Percentiles rank a stretch among this genome's conserved stretches.
Evolutionary conservation across 495 filamentous ascomycete species (phyloP).

Genomic region (Aspergillus nidulans): DNA sequence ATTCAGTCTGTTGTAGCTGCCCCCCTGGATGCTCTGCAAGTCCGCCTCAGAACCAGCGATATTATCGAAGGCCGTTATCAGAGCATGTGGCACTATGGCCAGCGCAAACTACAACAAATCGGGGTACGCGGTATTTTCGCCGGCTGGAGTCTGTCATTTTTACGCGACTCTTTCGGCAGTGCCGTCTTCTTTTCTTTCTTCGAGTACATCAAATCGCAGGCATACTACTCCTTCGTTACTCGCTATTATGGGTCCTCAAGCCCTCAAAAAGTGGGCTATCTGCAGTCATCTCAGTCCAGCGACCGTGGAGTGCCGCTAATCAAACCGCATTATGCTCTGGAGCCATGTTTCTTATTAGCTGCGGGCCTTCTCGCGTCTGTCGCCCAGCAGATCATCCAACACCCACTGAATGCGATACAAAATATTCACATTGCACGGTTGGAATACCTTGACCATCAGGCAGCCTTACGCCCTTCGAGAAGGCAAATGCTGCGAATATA

Average conservation of each 20-base stretch:
- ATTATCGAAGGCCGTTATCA: slow-evolving; percentile 63
- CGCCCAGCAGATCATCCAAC: slow-evolving; percentile 71
- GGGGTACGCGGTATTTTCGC: slow-evolving; percentile 77
- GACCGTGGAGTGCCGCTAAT: slow-evolving; percentile 51
- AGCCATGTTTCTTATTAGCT: slow-evolving; percentile 73
- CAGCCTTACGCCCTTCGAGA: slow-evolving; percentile 42
- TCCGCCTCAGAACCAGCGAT: slow-evolving; percentile 68
- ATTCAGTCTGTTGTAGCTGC: slow-evolving; percentile 79
- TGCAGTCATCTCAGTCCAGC: slow-evolving; percentile 21
- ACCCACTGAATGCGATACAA: slow-evolving; percentile 73
- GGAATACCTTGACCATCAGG: slow-evolving; percentile 68
- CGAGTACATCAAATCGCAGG: slow-evolving; percentile 81
- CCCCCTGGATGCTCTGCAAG: slow-evolving; percentile 83
- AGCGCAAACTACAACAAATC: slow-evolving; percentile 70
- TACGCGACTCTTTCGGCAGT: slow-evolving; percentile 78
- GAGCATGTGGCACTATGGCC: slow-evolving; percentile 79
- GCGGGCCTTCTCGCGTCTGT: slow-evolving; percentile 75
- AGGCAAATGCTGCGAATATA: slow-evolving; percentile 59
- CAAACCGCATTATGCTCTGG: slow-evolving; percentile 78
- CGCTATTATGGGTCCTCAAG: slow-evolving; percentile 65
- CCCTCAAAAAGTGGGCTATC: slow-evolving; percentile 25
- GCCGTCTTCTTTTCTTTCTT: slow-evolving; percentile 83
- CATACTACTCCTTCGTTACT: slow-evolving; percentile 74
- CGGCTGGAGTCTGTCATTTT: slow-evolving; percentile 70
- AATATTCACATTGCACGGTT: slow-evolving; percentile 72